A percentile compares a stretch with the other conserved stretches of the same genome.
Conservation (phyloP, 768 basidiomycete species). For the Mycena rosella region DNA sequence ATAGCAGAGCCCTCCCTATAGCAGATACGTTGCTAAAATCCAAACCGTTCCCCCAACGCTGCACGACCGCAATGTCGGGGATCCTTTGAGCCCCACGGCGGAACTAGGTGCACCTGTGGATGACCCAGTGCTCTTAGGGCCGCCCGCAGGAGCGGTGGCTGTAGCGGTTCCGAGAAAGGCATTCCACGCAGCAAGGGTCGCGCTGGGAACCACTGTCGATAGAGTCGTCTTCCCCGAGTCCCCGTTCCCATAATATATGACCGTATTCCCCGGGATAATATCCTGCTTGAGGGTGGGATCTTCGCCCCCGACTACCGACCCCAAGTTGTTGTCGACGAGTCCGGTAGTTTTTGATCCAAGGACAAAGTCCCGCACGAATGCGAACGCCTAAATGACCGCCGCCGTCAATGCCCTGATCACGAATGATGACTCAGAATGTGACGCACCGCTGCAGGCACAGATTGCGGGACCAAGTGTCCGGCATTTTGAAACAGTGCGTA, state of each 20-base stretch:
- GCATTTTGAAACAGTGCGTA: slow-evolving; percentile 33
- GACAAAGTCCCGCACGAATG: slow-evolving; percentile 62
- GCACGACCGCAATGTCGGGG: background rate
- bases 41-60: background rate
- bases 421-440: background rate
- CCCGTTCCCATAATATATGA: slow-evolving; percentile 57
- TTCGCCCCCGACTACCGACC: slow-evolving; percentile 60
- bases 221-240: slow-evolving; percentile 46
- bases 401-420: background rate
- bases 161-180: slow-evolving; percentile 45
- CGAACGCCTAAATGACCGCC: slow-evolving; percentile 50
- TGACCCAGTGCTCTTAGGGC: slow-evolving; percentile 11
- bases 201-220: slow-evolving; percentile 51
- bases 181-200: slow-evolving; percentile 52
- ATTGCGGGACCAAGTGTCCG: slow-evolving; percentile 36
- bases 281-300: slow-evolving; percentile 49
- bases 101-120: background rate
- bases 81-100: background rate
- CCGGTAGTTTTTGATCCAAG: slow-evolving; percentile 63
- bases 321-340: slow-evolving; percentile 47
- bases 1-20: too few relatives aligned
- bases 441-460: slow-evolving; percentile 32
- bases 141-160: background rate
- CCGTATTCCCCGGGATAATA: slow-evolving; percentile 54
- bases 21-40: background rate